Percentiles rank a stretch among this genome's conserved stretches.
Evolutionary conservation across 306 rosid species (phyloP).

Genomic region (Oemleria cerasiformis): DNA sequence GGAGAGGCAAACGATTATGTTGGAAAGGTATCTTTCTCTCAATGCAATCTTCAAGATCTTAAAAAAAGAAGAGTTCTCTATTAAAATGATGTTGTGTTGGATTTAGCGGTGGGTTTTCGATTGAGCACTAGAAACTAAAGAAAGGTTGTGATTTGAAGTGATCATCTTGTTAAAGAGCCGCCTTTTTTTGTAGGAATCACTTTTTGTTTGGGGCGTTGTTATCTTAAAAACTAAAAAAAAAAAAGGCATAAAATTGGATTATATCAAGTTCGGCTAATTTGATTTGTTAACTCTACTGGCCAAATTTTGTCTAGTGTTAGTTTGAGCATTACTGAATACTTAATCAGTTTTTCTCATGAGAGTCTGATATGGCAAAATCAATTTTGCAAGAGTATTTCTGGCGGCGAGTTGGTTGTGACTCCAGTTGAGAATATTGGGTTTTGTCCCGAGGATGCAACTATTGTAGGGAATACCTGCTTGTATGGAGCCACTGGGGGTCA

Average conservation of each 20-base stretch:
- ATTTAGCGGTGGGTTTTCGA: background rate
- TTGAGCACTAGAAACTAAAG: background rate
- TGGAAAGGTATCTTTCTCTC: conserved; percentile 63
- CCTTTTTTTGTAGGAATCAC: background rate
- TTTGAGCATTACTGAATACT: background rate
- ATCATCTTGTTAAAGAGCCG: background rate
- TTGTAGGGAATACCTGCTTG: conserved; percentile 96
- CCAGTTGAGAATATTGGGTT: conserved; percentile 83
- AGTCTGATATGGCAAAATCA: conserved; percentile 32
- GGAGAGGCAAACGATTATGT: conserved; percentile 99
- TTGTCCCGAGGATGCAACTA: conserved; percentile 88
- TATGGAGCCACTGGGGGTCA: conserved; percentile 99
- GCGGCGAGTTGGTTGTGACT: conserved; percentile 88
- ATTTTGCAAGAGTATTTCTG: conserved; percentile 81
- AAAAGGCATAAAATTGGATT: background rate
- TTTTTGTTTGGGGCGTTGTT: background rate
- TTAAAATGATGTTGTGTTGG: background rate
- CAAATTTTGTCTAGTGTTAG: background rate
- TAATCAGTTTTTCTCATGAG: background rate
- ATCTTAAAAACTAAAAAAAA: background rate
- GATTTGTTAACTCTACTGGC: background rate
- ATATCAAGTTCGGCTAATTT: background rate
- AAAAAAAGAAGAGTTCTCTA: background rate
- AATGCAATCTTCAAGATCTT: background rate
- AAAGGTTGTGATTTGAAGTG: background rate